A percentile compares a stretch with the other conserved stretches of the same genome.
Conservation (phyloP, 2,329 filamentous ascomycete genomes). For the Coniochaeta prunicola region DNA sequence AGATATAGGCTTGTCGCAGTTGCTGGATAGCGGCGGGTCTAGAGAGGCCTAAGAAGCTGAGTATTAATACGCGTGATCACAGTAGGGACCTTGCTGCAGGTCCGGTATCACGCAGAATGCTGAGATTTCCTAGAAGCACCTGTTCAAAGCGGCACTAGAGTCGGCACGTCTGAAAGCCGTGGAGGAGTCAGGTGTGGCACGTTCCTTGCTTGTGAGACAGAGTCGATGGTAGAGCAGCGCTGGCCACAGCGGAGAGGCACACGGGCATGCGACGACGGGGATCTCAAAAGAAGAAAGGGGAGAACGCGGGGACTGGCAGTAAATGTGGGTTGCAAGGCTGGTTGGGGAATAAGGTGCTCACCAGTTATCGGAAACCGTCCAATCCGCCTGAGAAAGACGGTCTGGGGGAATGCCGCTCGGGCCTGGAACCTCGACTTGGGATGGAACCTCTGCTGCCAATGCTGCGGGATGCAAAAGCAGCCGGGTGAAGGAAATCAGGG, state of each 20-base stretch:
- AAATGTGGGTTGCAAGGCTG: background rate
- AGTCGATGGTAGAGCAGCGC: background rate
- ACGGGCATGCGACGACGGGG: background rate
- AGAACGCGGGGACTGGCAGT: background rate
- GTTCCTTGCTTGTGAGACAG: background rate
- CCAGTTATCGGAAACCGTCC: background rate
- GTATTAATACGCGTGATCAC: background rate
- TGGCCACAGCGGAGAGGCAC: background rate
- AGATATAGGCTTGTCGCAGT: slow-evolving; percentile 1
- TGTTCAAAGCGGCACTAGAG: background rate
- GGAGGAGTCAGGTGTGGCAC: background rate
- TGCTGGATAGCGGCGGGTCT: background rate
- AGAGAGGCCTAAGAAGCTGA: background rate
- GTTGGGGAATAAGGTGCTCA: background rate
- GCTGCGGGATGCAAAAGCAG: background rate
- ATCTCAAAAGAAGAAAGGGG: background rate
- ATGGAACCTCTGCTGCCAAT: background rate
- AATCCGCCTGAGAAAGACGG: background rate
- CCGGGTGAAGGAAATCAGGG: background rate
- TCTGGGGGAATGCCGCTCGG: background rate
- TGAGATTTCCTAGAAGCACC: background rate
- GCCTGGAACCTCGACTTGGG: background rate
- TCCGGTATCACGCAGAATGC: background rate
- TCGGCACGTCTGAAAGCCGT: background rate
- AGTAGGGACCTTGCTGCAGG: background rate